Conservation (phyloP, 345 rosid species). For the Boechera divaricarpa region DNA sequence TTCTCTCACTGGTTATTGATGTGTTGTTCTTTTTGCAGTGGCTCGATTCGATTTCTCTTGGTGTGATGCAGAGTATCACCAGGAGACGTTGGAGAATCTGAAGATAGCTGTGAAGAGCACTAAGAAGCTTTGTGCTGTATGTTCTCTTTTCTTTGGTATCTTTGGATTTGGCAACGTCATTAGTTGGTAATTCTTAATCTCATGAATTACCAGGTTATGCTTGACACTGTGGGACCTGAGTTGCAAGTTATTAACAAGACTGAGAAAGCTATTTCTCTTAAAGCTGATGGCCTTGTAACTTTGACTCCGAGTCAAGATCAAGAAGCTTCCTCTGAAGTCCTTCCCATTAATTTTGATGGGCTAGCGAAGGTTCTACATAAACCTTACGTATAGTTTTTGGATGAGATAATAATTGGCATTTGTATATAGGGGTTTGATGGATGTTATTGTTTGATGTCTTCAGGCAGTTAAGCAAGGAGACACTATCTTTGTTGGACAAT, state of each 20-base stretch:
- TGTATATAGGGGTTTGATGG: constrained; percentile 11
- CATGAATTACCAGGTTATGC: constrained; percentile 66
- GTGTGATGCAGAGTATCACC: constrained; percentile 78
- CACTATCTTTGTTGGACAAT: constrained; percentile 88
- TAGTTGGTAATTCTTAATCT: background rate
- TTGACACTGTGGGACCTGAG: constrained; percentile 92
- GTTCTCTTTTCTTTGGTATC: constrained; percentile 14
- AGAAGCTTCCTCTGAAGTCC: constrained; percentile 75
- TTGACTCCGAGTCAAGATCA: constrained; percentile 72
- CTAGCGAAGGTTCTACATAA: constrained; percentile 63
- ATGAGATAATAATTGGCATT: background rate
- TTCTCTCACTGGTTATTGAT: background rate
- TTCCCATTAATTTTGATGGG: constrained; percentile 89
- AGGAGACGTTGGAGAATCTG: constrained; percentile 78
- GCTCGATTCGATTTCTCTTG: constrained; percentile 93
- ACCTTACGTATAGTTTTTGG: background rate
- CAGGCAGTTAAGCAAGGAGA: constrained; percentile 91
- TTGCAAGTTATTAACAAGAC: constrained; percentile 81
- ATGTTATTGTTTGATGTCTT: constrained; percentile 34
- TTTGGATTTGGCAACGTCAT: background rate
- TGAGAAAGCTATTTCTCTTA: constrained; percentile 72
- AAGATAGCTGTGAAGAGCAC: constrained; percentile 72
- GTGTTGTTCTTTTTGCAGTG: constrained; percentile 48
- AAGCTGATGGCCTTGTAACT: constrained; percentile 70
- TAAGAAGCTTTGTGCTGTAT: constrained; percentile 88